phyloP scores from a whole-genome alignment of 257 asterid species.

The Euphrasia confusa region DNA sequence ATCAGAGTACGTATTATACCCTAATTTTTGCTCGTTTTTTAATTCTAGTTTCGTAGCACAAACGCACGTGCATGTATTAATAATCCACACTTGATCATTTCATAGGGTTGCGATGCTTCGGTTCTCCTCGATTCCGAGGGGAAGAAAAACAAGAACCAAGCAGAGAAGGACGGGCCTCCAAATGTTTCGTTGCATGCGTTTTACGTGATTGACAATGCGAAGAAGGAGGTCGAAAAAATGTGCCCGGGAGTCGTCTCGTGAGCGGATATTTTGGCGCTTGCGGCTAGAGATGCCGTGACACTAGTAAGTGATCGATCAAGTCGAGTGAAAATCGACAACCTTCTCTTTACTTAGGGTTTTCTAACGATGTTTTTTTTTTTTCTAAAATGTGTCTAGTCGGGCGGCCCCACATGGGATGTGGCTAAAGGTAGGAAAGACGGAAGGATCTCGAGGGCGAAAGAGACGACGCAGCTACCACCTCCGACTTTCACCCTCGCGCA shows the following conservation, averaged over 20 bases:
- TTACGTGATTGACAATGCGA: conserved; percentile 58
- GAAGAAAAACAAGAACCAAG: conserved; percentile 27
- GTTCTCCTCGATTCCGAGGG: conserved; percentile 55
- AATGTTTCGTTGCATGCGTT: conserved; percentile 71
- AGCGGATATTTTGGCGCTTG: conserved; percentile 63
- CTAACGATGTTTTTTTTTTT: too few relatives aligned
- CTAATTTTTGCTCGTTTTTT: too few relatives aligned
- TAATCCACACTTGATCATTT: not conserved
- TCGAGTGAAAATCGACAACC: not conserved
- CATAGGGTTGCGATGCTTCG: conserved; percentile 76
- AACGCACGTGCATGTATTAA: too few relatives aligned
- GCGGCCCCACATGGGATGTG: conserved; percentile 80
- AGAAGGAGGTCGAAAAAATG: conserved; percentile 45
- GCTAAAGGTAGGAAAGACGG: conserved; percentile 86
- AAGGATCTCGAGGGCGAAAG: conserved; percentile 57
- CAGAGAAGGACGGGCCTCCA: conserved; percentile 76
- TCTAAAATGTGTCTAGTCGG: conserved; percentile 40
- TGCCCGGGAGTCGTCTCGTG: conserved; percentile 83
- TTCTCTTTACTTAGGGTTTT: too few relatives aligned
- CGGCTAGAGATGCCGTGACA: conserved; percentile 60
- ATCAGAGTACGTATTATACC: conserved; percentile 36
- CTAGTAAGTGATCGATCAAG: conserved; percentile 36
- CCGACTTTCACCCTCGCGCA: conserved; percentile 75
- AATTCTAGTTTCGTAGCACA: too few relatives aligned
- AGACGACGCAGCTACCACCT: conserved; percentile 53